Percentiles rank a stretch among this genome's conserved stretches.
Conservation (phyloP, 495 filamentous ascomycete genomes). For the Entonaema liquescens region DNA sequence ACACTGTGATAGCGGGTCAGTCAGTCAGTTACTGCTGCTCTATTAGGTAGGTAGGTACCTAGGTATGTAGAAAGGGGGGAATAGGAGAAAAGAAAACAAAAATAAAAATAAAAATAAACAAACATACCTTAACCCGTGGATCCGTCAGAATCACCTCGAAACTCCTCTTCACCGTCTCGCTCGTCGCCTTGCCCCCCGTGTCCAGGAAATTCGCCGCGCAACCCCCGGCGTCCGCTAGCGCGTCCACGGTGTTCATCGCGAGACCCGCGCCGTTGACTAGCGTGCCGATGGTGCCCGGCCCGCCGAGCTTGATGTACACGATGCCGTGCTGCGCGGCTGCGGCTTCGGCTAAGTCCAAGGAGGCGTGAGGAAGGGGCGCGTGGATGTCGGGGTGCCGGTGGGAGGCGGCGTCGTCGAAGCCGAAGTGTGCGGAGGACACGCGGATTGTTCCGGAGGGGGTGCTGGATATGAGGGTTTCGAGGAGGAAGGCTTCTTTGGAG, state of each 20-base stretch:
- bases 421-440: slow-evolving; percentile 58
- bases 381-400: slow-evolving; percentile 74
- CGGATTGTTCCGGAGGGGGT: slow-evolving; percentile 58
- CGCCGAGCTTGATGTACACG: slow-evolving; percentile 67
- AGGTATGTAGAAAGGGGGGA: no score
- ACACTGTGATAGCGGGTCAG: slow-evolving; percentile 28
- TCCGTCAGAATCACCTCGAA: slow-evolving; percentile 79
- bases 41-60: no score
- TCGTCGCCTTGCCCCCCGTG: slow-evolving; percentile 89
- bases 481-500: slow-evolving; percentile 71
- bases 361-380: slow-evolving; percentile 59
- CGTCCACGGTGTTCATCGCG: slow-evolving; percentile 92
- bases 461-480: slow-evolving; percentile 59
- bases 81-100: slow-evolving; percentile 34
- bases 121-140: slow-evolving; percentile 65
- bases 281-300: slow-evolving; percentile 66
- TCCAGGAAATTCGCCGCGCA: slow-evolving; percentile 84
- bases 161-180: slow-evolving; percentile 79
- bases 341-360: slow-evolving; percentile 58
- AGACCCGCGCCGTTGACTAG: slow-evolving; percentile 89
- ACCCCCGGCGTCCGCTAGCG: slow-evolving; percentile 70
- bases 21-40: background rate
- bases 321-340: slow-evolving; percentile 71
- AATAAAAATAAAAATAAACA: background rate
- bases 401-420: slow-evolving; percentile 83